These are phyloP conservation scores for Blastosporella zonata DNA, from an alignment of 1,284 basidiomycete species.

Conservation along the genomic window DNA sequence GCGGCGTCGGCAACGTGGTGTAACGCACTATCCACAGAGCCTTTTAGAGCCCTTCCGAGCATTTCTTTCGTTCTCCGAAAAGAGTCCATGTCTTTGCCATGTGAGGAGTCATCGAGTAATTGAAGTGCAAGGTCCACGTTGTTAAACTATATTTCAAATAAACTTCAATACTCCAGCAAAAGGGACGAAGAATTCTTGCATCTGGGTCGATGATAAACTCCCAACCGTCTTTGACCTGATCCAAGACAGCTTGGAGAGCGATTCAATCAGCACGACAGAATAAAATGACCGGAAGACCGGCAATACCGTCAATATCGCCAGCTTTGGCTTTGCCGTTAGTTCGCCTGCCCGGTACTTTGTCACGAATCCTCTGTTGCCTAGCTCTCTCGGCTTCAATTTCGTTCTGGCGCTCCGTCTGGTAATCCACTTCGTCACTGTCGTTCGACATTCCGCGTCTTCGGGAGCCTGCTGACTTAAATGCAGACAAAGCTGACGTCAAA, in stretches of 20 bases:
- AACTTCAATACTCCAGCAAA: slow-evolving; percentile 6
- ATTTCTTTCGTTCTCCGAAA: slow-evolving; percentile 74
- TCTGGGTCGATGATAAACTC: slow-evolving; percentile 84
- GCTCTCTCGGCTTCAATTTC: slow-evolving; percentile 59
- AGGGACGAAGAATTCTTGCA: slow-evolving; percentile 42
- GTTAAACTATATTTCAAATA: slow-evolving; percentile 67
- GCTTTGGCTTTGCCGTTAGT: slow-evolving; percentile 51
- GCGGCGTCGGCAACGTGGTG: slow-evolving; percentile 1
- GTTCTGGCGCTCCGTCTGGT: slow-evolving; percentile 51
- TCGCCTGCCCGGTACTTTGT: slow-evolving; percentile 59
- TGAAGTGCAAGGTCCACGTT: slow-evolving; percentile 88
- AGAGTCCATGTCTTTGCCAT: slow-evolving; percentile 69
- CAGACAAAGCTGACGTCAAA: slow-evolving; percentile 55
- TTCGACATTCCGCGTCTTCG: slow-evolving; percentile 55
- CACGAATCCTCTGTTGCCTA: slow-evolving; percentile 62
- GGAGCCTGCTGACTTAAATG: slow-evolving; percentile 63
- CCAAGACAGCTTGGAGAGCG: slow-evolving; percentile 63
- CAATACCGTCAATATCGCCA: slow-evolving; percentile 76
- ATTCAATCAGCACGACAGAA: slow-evolving; percentile 1
- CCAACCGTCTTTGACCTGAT: slow-evolving; percentile 87
- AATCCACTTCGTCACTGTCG: slow-evolving; percentile 46
- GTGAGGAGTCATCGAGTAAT: slow-evolving; percentile 71
- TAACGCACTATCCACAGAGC: slow-evolving; percentile 78
- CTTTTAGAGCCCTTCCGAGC: slow-evolving; percentile 75
- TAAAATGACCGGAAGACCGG: slow-evolving; percentile 4